Percentiles rank a stretch among this genome's conserved stretches.
Conservation (phyloP, 176 grass and related monocot species). For the Puya raimondii region DNA sequence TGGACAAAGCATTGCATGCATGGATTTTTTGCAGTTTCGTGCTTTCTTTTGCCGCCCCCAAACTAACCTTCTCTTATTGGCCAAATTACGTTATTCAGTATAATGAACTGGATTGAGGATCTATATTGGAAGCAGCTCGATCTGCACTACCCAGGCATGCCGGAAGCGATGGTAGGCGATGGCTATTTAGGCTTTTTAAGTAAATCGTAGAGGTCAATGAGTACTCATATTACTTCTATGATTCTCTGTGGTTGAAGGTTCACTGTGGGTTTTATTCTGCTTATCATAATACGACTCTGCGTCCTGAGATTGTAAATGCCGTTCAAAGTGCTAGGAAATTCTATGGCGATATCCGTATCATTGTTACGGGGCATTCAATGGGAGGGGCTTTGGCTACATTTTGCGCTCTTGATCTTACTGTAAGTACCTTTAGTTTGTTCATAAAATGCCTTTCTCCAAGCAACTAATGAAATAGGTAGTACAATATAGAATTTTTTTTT, state of each 20-base stretch:
- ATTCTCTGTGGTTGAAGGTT: slow-evolving; percentile 39
- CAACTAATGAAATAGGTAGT: neutral
- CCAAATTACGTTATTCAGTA: slow-evolving; percentile 29
- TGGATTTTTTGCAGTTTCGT: neutral
- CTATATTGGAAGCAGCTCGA: slow-evolving; percentile 94
- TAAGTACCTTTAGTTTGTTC: slow-evolving; percentile 26
- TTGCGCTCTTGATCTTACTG: slow-evolving; percentile 84
- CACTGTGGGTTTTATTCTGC: slow-evolving; percentile 88
- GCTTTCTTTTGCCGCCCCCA: neutral
- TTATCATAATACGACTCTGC: slow-evolving; percentile 71
- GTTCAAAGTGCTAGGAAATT: slow-evolving; percentile 43
- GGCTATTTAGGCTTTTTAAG: slow-evolving; percentile 1
- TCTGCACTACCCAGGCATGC: slow-evolving; percentile 91
- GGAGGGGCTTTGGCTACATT: slow-evolving; percentile 89
- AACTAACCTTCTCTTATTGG: neutral
- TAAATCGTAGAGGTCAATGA: slow-evolving; percentile 2
- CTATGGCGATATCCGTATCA: slow-evolving; percentile 56
- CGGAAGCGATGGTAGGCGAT: slow-evolving; percentile 62
- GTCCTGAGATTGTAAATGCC: slow-evolving; percentile 44
- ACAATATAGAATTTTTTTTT: neutral
- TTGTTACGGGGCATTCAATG: slow-evolving; percentile 84
- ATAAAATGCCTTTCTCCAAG: slow-evolving; percentile 7
- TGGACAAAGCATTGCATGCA: too few species aligned
- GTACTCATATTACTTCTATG: slow-evolving; percentile 20
- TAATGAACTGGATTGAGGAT: slow-evolving; percentile 89